Evolutionary conservation across 2,329 filamentous ascomycete species (phyloP), one percentile per base, ranked within the genome.

Genomic region (Coniochaeta ligniaria): DNA sequence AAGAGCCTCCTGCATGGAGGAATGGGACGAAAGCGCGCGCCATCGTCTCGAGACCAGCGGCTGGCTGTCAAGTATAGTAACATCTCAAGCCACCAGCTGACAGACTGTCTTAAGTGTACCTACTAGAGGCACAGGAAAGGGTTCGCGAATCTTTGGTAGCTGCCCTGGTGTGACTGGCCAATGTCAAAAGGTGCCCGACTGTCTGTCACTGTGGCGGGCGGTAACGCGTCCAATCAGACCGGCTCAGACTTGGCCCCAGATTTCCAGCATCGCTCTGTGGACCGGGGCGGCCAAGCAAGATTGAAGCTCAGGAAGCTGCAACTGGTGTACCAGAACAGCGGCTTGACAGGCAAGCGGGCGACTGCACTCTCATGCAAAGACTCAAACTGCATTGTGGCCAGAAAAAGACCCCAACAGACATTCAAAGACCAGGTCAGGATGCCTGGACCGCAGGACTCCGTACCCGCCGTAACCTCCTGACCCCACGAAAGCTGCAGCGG

Each of bases 331-430:
- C 43, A 26, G 22, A 47, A 26, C 11, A 12, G 43, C 22, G 43
- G 24, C 47, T 52, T 36, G 24, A 47, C 54, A 31, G 47, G 7
- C 26, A 31, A 66, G 61, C 60, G 64, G 60, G 64, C 61, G 58
- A 63, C 60, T 61, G 47, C 47, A 31, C 58, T 60, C 55, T 63
- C 60, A 60, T 61, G 54, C 60, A 63, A 58, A 62, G 60, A 62
- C 38, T 26, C 57, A 47, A 47, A 47, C 20, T 12, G 22, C 22
- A 14, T 12, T 24, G 41, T 2, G 41, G 41, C 3, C 20, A 24
- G 41, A 45, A 45, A 16, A 45, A 24, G 41, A 22, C 41, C 16
- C 7, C 11, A 12, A 38, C 35, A 14, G 35, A 31, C n/a, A n/a
- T 5, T 38, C 35, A 38, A 17, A 47, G 20, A 41, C 43, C 22